Conservation (phyloP, 2,329 filamentous ascomycete genomes). For the Colletotrichum melonis region DNA sequence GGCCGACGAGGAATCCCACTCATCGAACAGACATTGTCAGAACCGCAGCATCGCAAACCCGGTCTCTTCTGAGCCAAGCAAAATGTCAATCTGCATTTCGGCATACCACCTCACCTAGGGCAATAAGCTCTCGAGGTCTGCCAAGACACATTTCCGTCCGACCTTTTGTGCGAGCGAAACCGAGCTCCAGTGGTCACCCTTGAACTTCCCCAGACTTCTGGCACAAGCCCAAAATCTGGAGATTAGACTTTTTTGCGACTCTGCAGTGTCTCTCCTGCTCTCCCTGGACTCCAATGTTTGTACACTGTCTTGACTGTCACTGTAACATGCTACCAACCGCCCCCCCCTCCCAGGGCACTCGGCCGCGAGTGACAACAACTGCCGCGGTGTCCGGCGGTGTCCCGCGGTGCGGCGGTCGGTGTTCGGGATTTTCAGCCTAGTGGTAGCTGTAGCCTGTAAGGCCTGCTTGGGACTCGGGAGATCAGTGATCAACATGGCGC, state of each 20-base stretch:
- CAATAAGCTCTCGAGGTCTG: not conserved
- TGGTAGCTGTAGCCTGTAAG: not conserved
- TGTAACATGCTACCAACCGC: too few relatives aligned
- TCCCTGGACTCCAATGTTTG: not conserved
- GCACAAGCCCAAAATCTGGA: not conserved
- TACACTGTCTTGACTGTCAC: too few relatives aligned
- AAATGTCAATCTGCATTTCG: not conserved
- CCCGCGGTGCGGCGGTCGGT: not conserved
- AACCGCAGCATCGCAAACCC: not conserved
- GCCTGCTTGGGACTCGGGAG: not conserved
- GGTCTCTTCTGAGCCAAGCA: not conserved
- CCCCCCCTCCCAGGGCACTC: too few relatives aligned
- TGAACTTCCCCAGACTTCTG: slow-evolving; percentile 20
- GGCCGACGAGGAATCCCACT: not conserved
- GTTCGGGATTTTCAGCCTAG: not conserved
- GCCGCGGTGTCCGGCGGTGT: slow-evolving; percentile 21
- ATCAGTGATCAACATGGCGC: not conserved
- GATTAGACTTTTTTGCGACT: not conserved
- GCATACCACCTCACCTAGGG: not conserved
- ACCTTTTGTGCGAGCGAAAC: slow-evolving; percentile 10
- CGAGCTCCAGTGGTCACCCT: not conserved
- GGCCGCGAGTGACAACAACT: not conserved
- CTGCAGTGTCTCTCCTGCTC: not conserved
- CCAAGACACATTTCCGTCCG: not conserved
- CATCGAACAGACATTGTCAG: not conserved